Conservation (phyloP, 1,139 yeast species). For the Hemisphaericaspora subhashii region DNA sequence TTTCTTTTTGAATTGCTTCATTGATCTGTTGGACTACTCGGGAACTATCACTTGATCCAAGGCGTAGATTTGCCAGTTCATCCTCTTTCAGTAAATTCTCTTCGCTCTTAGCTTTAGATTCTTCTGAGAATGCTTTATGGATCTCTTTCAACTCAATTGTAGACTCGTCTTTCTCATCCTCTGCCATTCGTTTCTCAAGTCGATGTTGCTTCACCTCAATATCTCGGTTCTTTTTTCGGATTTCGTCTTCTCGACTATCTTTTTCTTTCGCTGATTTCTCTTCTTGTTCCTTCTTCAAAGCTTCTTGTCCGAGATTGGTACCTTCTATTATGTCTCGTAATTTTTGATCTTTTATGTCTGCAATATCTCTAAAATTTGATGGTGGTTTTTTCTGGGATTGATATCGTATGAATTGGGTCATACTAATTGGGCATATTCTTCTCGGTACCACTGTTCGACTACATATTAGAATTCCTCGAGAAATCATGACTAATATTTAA, state of each 20-base stretch:
- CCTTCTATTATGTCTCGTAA: conserved; percentile 21
- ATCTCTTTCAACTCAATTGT: neutral
- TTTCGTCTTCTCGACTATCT: conserved; percentile 11
- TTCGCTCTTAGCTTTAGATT: conserved; percentile 5
- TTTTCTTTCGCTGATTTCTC: conserved; percentile 10
- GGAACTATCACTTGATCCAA: neutral
- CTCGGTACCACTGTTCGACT: neutral
- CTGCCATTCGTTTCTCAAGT: neutral
- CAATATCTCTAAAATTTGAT: conserved; percentile 1
- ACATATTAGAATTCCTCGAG: neutral
- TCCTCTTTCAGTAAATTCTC: neutral
- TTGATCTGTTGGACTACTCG: conserved; percentile 15
- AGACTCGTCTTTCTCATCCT: neutral
- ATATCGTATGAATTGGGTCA: conserved; percentile 5
- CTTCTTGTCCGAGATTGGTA: conserved; percentile 22
- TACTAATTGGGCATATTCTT: neutral
- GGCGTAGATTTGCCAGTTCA: neutral
- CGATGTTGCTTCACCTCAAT: neutral
- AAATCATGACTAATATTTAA: neutral
- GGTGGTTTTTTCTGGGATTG: conserved; percentile 11
- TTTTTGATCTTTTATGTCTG: conserved; percentile 13
- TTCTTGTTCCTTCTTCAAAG: conserved; percentile 10
- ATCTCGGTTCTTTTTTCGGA: conserved; percentile 4
- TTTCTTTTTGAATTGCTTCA: conserved; percentile 22
- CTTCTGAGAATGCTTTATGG: neutral